phyloP scores from a whole-genome alignment of 306 rosid genomes.

The Aeschynomene evenia region DNA sequence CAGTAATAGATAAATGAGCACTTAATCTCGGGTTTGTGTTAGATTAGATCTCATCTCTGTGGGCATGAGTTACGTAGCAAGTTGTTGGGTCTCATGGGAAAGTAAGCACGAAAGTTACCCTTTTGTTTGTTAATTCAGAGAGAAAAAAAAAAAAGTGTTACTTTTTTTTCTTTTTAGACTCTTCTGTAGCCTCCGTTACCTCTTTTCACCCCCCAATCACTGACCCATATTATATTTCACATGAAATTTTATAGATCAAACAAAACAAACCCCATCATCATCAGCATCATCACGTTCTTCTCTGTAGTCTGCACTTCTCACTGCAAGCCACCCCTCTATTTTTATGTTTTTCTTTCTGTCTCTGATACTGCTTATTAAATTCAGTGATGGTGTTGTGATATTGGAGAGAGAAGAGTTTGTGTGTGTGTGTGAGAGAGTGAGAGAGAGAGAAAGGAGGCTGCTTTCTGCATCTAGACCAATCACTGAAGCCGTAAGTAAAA shows the following conservation, averaged over 20 bases:
- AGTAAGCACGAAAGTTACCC: background rate
- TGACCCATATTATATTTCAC: background rate
- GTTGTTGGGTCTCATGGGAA: background rate
- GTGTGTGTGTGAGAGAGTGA: background rate
- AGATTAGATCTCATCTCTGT: too few relatives aligned
- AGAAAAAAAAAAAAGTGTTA: too few relatives aligned
- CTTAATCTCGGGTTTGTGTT: too few relatives aligned
- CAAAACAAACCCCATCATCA: conserved; percentile 5
- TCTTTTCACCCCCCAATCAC: background rate
- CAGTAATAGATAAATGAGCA: too few relatives aligned
- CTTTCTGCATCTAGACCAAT: conserved; percentile 34
- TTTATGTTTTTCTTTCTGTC: background rate
- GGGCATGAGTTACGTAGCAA: background rate
- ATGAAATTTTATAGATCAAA: background rate
- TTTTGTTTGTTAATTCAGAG: too few relatives aligned
- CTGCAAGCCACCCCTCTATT: background rate
- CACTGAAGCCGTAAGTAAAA: conserved; percentile 30
- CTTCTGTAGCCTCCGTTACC: background rate
- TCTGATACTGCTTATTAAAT: conserved; percentile 10
- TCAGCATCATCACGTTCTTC: background rate
- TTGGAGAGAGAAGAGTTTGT: background rate
- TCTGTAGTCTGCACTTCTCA: background rate
- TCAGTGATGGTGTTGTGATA: conserved; percentile 21
- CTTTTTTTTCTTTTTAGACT: too few relatives aligned
- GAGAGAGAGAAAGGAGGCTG: background rate